phyloP scores from a whole-genome alignment of 345 rosid species.

The Euphorbia tirucalli region DNA sequence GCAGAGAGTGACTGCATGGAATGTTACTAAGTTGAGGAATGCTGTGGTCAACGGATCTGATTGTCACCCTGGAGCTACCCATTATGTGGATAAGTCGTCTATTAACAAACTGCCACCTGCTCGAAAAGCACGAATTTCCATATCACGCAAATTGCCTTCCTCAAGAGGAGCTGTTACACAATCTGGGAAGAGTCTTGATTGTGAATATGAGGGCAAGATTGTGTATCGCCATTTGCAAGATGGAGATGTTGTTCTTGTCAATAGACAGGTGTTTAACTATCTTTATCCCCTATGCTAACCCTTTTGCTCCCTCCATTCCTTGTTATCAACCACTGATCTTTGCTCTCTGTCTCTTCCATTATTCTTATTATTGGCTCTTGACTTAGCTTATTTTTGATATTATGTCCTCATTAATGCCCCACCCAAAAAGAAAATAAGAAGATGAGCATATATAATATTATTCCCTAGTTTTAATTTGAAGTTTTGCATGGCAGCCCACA shows the following conservation, averaged over 20 bases:
- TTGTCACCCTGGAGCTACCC: slow-evolving; percentile 88
- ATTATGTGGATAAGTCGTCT: slow-evolving; percentile 69
- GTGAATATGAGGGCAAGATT: slow-evolving; percentile 70
- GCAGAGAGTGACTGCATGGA: slow-evolving; percentile 95
- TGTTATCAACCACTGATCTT: neutral
- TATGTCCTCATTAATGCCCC: slow-evolving; percentile 2
- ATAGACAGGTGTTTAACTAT: slow-evolving; percentile 71
- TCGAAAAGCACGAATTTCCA: slow-evolving; percentile 55
- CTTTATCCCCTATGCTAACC: neutral
- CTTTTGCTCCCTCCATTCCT: neutral
- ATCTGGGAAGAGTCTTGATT: slow-evolving; percentile 55
- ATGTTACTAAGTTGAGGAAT: slow-evolving; percentile 60
- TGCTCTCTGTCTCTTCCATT: neutral
- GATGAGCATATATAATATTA: neutral
- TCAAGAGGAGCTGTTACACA: slow-evolving; percentile 66
- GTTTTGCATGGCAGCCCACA: slow-evolving; percentile 71
- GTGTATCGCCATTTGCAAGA: slow-evolving; percentile 88
- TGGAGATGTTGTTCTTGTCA: slow-evolving; percentile 92
- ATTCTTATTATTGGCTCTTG: neutral
- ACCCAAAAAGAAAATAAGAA: too few relatives aligned
- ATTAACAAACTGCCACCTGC: slow-evolving; percentile 45
- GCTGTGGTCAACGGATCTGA: slow-evolving; percentile 86
- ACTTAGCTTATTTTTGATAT: slow-evolving; percentile 8
- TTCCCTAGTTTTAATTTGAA: slow-evolving; percentile 18
- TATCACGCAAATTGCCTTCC: slow-evolving; percentile 74